Conservation (phyloP, 768 basidiomycete genomes). For the Kwoniella newhampshirensis region DNA sequence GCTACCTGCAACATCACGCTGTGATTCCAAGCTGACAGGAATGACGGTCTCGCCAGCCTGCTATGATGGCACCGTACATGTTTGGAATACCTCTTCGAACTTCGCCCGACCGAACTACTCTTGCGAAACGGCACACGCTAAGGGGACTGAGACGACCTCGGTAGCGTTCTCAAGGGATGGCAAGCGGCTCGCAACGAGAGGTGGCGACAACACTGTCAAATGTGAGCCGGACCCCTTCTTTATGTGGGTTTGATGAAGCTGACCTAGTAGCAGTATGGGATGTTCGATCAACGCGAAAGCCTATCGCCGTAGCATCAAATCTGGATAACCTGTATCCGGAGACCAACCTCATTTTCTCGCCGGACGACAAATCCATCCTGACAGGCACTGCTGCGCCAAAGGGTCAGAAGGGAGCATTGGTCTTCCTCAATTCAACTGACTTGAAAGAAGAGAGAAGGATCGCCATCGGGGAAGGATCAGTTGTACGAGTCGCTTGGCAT, state of each 20-base stretch:
- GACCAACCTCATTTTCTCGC: slow-evolving; percentile 93
- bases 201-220: slow-evolving; percentile 94
- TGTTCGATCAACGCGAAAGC: slow-evolving; percentile 83
- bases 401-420: slow-evolving; percentile 65
- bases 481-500: slow-evolving; percentile 92
- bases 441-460: slow-evolving; percentile 59
- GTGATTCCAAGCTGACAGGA: background rate
- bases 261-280: slow-evolving; percentile 80
- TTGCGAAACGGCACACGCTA: slow-evolving; percentile 81
- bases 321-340: slow-evolving; percentile 80
- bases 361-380: slow-evolving; percentile 83
- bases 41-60: slow-evolving; percentile 61
- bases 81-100: slow-evolving; percentile 91
- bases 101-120: slow-evolving; percentile 86
- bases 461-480: slow-evolving; percentile 55
- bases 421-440: slow-evolving; percentile 70
- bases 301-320: slow-evolving; percentile 66
- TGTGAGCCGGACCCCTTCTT: slow-evolving; percentile 60
- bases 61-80: slow-evolving; percentile 84
- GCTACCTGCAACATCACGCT: background rate
- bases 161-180: slow-evolving; percentile 87
- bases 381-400: slow-evolving; percentile 63
- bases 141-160: slow-evolving; percentile 81
- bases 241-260: background rate
- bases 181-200: slow-evolving; percentile 77